phyloP scores from a whole-genome alignment of 2,329 filamentous ascomycete genomes.

The Hymenoscyphus fructigenus region DNA sequence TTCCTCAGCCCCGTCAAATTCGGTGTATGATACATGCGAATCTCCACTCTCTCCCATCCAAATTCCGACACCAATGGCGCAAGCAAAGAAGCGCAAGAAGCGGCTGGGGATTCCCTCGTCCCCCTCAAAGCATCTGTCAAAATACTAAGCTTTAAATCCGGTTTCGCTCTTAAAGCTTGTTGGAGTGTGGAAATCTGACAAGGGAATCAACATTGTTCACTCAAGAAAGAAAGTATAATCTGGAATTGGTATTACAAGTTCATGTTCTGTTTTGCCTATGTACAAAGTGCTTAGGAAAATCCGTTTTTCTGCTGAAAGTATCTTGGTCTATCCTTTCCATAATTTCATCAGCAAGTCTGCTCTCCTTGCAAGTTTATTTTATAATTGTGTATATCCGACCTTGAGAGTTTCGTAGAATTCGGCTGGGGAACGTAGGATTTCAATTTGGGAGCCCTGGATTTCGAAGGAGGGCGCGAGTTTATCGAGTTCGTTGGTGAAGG shows the following conservation, averaged over 20 bases:
- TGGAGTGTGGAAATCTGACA: conserved; percentile 71
- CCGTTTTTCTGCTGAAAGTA: conserved; percentile 71
- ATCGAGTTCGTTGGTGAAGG: conserved; percentile 74
- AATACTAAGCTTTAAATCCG: conserved; percentile 78
- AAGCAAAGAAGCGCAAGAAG: conserved; percentile 86
- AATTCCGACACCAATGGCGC: conserved; percentile 83
- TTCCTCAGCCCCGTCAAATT: conserved; percentile 89
- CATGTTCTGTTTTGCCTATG: conserved; percentile 89
- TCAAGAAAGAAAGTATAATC: conserved; percentile 15
- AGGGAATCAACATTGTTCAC: conserved; percentile 20
- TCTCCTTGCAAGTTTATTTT: conserved; percentile 4
- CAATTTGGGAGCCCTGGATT: conserved; percentile 75
- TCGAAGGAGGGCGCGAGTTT: conserved; percentile 88
- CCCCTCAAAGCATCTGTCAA: conserved; percentile 89
- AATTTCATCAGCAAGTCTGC: conserved; percentile 30
- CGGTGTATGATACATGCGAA: conserved; percentile 97
- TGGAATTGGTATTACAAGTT: conserved; percentile 57
- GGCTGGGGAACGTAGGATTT: conserved; percentile 74
- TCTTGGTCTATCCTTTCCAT: conserved; percentile 63
- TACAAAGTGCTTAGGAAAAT: conserved; percentile 97
- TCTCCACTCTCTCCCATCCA: conserved; percentile 78
- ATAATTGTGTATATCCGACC: conserved; percentile 47
- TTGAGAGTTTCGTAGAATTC: conserved; percentile 92
- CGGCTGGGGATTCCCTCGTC: conserved; percentile 81
- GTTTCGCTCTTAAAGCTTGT: conserved; percentile 71